A percentile compares a stretch with the other conserved stretches of the same genome.
phyloP scores from a whole-genome alignment of 768 basidiomycete species.

The Rhizopogon rudus region DNA sequence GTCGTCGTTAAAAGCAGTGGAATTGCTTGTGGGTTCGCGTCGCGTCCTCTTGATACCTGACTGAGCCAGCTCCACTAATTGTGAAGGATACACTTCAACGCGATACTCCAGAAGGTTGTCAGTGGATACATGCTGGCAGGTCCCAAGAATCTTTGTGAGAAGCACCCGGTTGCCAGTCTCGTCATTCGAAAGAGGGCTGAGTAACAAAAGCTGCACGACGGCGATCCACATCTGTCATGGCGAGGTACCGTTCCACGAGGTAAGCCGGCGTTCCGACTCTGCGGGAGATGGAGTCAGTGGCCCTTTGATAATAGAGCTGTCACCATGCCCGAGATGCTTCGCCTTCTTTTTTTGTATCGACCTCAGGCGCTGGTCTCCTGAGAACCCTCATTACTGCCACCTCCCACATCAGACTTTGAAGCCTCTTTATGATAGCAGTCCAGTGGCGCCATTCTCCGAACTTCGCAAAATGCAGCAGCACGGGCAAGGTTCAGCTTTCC shows the following conservation, averaged over 20 bases:
- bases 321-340: too few species aligned
- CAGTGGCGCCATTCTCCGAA: conserved; percentile 21
- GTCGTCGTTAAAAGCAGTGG: conserved; percentile 8
- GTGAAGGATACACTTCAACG: conserved; percentile 30
- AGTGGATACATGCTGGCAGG: conserved; percentile 34
- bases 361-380: conserved; percentile 22
- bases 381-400: conserved; percentile 16
- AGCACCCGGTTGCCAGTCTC: conserved; percentile 3
- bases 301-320: conserved; percentile 11
- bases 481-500: conserved; percentile 16
- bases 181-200: neutral
- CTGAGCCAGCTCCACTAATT: conserved; percentile 28
- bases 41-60: conserved; percentile 24
- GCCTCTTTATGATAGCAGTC: conserved; percentile 15
- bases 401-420: conserved; percentile 17
- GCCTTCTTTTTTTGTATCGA: conserved; percentile 24
- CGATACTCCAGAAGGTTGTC: conserved; percentile 11
- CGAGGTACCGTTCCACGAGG: conserved; percentile 15
- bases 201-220: conserved; percentile 16
- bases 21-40: conserved; percentile 11
- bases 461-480: conserved; percentile 21
- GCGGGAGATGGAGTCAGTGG: conserved; percentile 9
- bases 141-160: conserved; percentile 30
- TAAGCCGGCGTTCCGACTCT: conserved; percentile 18
- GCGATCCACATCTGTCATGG: conserved; percentile 5